phyloP scores from a whole-genome alignment of 768 basidiomycete genomes.

The Auricularia sp. region DNA sequence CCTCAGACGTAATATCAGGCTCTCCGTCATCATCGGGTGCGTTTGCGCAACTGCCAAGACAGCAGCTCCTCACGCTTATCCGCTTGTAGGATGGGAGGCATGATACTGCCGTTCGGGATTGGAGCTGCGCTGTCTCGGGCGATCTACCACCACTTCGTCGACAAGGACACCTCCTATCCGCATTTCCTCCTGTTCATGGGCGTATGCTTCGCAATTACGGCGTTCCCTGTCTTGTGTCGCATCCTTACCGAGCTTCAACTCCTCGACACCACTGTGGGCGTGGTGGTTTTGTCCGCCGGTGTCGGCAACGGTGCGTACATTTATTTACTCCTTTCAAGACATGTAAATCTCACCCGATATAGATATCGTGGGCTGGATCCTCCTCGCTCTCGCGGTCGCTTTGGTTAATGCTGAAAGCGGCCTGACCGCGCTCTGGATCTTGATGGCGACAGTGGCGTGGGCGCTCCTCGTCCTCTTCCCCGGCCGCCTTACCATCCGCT shows the following conservation, averaged over 20 bases:
- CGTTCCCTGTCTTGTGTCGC: constrained; percentile 74
- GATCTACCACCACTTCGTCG: constrained; percentile 59
- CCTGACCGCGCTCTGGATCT: constrained; percentile 31
- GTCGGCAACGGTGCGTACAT: constrained; percentile 46
- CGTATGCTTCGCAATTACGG: constrained; percentile 72
- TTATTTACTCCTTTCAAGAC: constrained; percentile 3
- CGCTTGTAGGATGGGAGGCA: constrained; percentile 30
- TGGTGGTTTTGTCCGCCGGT: constrained; percentile 72
- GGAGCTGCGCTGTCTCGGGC: constrained; percentile 69
- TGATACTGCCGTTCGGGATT: constrained; percentile 68
- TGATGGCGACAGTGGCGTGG: constrained; percentile 31
- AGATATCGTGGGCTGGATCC: constrained; percentile 24
- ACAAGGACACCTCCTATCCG: constrained; percentile 50
- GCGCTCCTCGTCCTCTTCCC: constrained; percentile 27
- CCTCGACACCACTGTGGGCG: constrained; percentile 75
- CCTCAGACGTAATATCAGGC: constrained; percentile 50
- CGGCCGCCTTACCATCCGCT: constrained; percentile 23
- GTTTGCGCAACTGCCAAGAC: constrained; percentile 15
- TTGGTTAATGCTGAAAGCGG: constrained; percentile 32
- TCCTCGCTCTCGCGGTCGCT: constrained; percentile 23
- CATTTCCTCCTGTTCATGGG: constrained; percentile 81
- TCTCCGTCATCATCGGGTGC: constrained; percentile 46
- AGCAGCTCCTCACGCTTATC: not conserved
- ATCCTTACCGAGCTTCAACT: constrained; percentile 36
- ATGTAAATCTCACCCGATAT: constrained; percentile 4